These are phyloP conservation scores for Sisymbrium irio DNA, from an alignment of 345 rosid genomes.

Conservation along the genomic window DNA sequence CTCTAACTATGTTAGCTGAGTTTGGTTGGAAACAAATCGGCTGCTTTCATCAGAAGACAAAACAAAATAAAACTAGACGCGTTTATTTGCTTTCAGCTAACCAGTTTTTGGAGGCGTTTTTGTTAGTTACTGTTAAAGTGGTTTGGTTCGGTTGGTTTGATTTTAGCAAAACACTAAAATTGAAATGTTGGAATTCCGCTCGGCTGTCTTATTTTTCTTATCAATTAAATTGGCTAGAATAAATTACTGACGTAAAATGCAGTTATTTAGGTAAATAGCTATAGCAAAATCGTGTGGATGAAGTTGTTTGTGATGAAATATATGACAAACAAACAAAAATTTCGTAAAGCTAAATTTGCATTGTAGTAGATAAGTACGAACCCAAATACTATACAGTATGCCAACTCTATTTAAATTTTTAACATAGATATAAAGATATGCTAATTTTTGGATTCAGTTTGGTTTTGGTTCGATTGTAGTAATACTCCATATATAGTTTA, in stretches of 20 bases:
- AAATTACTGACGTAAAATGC: not conserved
- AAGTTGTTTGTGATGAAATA: not conserved
- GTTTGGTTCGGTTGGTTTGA: slow-evolving; percentile 1
- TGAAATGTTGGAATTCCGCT: not conserved
- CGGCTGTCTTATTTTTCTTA: not conserved
- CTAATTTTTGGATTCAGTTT: not conserved
- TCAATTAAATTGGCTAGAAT: not conserved
- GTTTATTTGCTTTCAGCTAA: not conserved
- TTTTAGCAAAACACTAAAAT: not conserved
- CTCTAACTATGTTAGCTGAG: slow-evolving; percentile 30
- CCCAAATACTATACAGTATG: not conserved
- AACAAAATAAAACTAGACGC: not conserved
- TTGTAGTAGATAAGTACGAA: not conserved
- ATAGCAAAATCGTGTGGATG: not conserved
- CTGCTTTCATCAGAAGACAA: not conserved
- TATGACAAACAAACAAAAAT: not conserved
- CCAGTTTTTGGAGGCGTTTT: not conserved
- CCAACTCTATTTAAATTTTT: not conserved
- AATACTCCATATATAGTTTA: no score
- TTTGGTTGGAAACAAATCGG: slow-evolving; percentile 29
- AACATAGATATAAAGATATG: not conserved
- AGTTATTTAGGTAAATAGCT: not conserved
- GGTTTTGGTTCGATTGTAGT: not conserved
- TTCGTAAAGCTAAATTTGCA: not conserved
- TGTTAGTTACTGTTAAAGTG: not conserved